Evolutionary conservation across 306 rosid genomes (phyloP), one percentile per base, ranked within the genome.

Genomic region (Castanea mollissima): DNA sequence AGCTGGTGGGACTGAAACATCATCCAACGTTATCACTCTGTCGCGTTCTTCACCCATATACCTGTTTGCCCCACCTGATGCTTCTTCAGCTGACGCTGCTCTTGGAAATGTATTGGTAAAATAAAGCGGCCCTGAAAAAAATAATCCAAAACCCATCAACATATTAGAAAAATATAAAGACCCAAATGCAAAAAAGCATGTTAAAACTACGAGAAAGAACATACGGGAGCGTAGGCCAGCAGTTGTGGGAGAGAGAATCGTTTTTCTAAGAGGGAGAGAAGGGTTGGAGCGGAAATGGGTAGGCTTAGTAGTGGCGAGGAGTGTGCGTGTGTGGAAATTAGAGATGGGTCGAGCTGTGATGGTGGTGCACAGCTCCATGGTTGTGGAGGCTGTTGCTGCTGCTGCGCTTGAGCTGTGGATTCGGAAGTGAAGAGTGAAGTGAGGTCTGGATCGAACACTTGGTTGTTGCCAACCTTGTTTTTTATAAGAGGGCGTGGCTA

Each of bases 1-100:
- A 12, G 76, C 75, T 6, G 82, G 70, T 4, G 75, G 19, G 55
- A 74, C 68, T 4, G 75, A 15, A 60, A 74, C 68, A 54, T 80
- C 87, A 21, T 85, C 83, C 46, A 79, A 15, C 7, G 81, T 64
- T 4, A 76, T 65, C 5, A 38, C 76, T 19, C 59, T 32, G 18
- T 81, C 84, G 2, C 59, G 80, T n/a, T 80, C 67, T 74, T 85
- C 83, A 27, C 64, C 38, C 46, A 27, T 2, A 12, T 70, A 82
- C 23, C 65, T 60, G 58, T 79, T 65, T 2, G 51, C 23, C 16
- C 81, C 90, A 57, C 68, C 52, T 29, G 86, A 76, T 20, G 64
- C 60, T 29, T 85, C 91, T 18, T 85, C 88, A 11, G 90, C 81
- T 5, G 78, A 35, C 6, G 82, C 35, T 2, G 77, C 82, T 72